These are phyloP conservation scores for Annulohypoxylon maeteangense DNA, from an alignment of 495 filamentous ascomycete genomes.

Conservation along the genomic window DNA sequence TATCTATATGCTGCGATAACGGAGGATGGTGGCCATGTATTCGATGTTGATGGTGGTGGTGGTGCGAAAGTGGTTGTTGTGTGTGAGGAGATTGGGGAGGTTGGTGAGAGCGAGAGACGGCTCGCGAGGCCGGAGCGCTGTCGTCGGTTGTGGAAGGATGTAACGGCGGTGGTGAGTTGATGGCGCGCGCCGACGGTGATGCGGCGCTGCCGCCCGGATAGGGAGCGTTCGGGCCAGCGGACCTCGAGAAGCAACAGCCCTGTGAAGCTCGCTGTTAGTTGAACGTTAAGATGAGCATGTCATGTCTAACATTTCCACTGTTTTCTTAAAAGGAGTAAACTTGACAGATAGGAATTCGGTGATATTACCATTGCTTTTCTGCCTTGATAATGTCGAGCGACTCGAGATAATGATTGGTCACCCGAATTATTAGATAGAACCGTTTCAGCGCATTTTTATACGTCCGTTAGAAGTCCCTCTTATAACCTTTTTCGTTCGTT, in stretches of 20 bases:
- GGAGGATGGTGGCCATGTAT: conserved; percentile 27
- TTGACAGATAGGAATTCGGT: not conserved
- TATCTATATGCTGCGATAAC: conserved; percentile 61
- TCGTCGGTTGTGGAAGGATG: conserved; percentile 34
- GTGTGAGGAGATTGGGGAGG: conserved; percentile 33
- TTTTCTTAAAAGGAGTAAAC: too few species aligned
- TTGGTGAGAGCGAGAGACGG: conserved; percentile 39
- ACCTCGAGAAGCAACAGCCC: conserved; percentile 63
- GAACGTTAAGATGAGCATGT: not conserved
- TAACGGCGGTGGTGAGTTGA: conserved; percentile 50
- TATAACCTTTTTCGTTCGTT: not conserved
- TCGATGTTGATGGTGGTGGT: conserved; percentile 31
- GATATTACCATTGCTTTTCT: conserved; percentile 38
- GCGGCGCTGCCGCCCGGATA: conserved; percentile 52
- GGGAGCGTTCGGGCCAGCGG: conserved; percentile 55
- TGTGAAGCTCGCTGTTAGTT: conserved; percentile 36
- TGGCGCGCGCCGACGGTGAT: conserved; percentile 57
- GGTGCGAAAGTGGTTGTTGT: conserved; percentile 12
- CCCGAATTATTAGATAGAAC: conserved; percentile 14
- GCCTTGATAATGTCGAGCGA: conserved; percentile 14
- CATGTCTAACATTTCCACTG: not conserved
- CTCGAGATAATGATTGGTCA: conserved; percentile 26
- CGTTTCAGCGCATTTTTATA: conserved; percentile 36
- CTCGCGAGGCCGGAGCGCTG: conserved; percentile 30
- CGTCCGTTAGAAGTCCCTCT: not conserved